Evolutionary conservation across 1,284 basidiomycete species (phyloP).

Genomic region (Fistulinella staudtii): DNA sequence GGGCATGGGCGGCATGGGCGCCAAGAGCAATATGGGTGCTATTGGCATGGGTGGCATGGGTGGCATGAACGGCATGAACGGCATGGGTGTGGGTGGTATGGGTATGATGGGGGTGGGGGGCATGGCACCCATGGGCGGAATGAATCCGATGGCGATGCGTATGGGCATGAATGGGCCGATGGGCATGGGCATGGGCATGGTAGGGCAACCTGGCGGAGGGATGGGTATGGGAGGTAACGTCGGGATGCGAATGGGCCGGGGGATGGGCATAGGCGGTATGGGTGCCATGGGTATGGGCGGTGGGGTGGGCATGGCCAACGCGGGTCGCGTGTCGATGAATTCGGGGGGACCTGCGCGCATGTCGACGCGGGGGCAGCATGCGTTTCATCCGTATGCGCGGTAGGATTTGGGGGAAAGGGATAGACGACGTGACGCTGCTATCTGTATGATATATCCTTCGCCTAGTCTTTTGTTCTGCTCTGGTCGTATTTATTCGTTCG

Average conservation of each 20-base stretch:
- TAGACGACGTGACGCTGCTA: not conserved
- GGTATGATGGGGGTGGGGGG: slow-evolving; percentile 30
- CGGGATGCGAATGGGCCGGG: slow-evolving; percentile 31
- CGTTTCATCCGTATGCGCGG: slow-evolving; percentile 60
- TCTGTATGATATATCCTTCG: slow-evolving; percentile 34
- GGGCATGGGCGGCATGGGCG: too few species aligned
- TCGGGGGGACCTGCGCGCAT: slow-evolving; percentile 53
- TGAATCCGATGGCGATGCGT: slow-evolving; percentile 32
- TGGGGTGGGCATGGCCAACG: slow-evolving; percentile 35
- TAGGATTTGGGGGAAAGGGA: slow-evolving; percentile 11
- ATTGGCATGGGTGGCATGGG: slow-evolving; percentile 39
- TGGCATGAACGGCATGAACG: slow-evolving; percentile 30
- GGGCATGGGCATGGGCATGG: slow-evolving; percentile 32
- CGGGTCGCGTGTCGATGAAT: slow-evolving; percentile 37
- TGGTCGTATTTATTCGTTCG: slow-evolving; percentile 14
- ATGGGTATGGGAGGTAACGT: slow-evolving; percentile 34
- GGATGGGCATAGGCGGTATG: slow-evolving; percentile 34
- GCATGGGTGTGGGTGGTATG: slow-evolving; percentile 41
- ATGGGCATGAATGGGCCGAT: slow-evolving; percentile 39
- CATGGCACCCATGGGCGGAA: slow-evolving; percentile 35
- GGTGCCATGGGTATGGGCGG: slow-evolving; percentile 32
- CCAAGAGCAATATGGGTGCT: too few species aligned
- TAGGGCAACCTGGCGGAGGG: slow-evolving; percentile 24
- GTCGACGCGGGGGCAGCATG: slow-evolving; percentile 53
- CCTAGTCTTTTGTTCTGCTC: slow-evolving; percentile 19